Conservation (phyloP, 2,329 filamentous ascomycete species). For the Cladosporium sp. region DNA sequence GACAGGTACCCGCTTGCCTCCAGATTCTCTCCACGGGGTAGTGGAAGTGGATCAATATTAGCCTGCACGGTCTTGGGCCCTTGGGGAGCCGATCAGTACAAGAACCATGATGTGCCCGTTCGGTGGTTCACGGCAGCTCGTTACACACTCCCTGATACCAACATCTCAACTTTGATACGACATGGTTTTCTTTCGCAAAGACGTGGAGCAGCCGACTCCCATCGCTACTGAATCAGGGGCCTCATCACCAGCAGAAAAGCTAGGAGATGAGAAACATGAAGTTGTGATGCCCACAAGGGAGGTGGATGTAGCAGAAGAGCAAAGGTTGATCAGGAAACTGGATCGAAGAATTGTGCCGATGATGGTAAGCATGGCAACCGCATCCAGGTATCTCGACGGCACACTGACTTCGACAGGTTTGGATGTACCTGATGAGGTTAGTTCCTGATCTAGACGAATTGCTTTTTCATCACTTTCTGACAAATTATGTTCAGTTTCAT, state of each 20-base stretch:
- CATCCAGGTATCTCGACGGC: not conserved
- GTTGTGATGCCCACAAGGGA: not conserved
- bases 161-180: not conserved
- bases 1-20: not conserved
- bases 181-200: constrained; percentile 10
- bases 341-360: constrained; percentile 14
- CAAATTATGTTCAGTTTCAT: constrained; percentile 40
- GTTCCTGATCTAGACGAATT: not conserved
- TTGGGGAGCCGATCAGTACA: constrained; percentile 9
- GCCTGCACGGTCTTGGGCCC: constrained; percentile 4
- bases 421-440: constrained; percentile 13
- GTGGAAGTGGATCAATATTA: constrained; percentile 4
- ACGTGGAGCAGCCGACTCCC: not conserved
- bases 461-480: not conserved
- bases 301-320: constrained; percentile 8
- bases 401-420: constrained; percentile 3
- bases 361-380: constrained; percentile 1
- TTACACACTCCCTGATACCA: not conserved
- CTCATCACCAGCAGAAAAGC: not conserved
- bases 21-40: constrained; percentile 13
- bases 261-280: constrained; percentile 1
- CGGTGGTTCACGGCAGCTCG: not conserved
- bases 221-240: not conserved
- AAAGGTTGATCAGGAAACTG: constrained; percentile 10
- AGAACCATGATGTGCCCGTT: not conserved